These are phyloP conservation scores for Lablab purpureus DNA, from an alignment of 306 rosid genomes.

Conservation along the genomic window DNA sequence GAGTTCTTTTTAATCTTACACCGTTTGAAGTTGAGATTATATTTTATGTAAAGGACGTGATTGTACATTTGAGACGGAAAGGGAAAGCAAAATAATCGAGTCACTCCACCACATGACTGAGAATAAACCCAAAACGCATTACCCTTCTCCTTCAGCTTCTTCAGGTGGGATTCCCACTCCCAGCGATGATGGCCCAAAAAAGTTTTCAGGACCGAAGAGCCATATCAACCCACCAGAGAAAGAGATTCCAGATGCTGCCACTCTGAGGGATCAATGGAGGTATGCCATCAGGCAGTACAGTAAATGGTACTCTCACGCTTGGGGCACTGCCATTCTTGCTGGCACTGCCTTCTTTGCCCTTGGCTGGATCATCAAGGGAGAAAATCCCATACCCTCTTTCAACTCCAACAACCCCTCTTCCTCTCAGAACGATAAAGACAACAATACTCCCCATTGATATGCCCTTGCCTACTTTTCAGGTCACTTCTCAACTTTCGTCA, in stretches of 20 bases:
- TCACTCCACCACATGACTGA: conserved; percentile 43
- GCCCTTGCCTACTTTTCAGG: conserved; percentile 24
- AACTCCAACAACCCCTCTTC: conserved; percentile 33
- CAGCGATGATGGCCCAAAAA: conserved; percentile 30
- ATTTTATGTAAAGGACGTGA: neutral
- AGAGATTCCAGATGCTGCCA: conserved; percentile 71
- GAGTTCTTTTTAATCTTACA: no score
- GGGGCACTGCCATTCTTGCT: conserved; percentile 97
- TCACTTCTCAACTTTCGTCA: neutral
- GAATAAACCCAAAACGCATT: conserved; percentile 45
- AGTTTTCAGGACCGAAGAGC: conserved; percentile 47
- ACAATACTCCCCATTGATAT: conserved; percentile 30
- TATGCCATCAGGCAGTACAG: conserved; percentile 78
- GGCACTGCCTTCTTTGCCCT: conserved; percentile 92
- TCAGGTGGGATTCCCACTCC: conserved; percentile 31
- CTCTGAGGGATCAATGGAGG: conserved; percentile 92
- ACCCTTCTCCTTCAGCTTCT: conserved; percentile 37
- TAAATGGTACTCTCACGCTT: conserved; percentile 88
- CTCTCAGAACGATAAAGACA: neutral
- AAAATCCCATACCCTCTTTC: conserved; percentile 81
- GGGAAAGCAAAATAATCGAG: no score
- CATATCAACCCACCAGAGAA: conserved; percentile 75
- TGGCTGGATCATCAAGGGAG: conserved; percentile 93
- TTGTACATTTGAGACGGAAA: no score
- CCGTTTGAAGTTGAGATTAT: neutral